Conservation (phyloP, 1,284 basidiomycete species). For the Lentinula novae-zelandiae region DNA sequence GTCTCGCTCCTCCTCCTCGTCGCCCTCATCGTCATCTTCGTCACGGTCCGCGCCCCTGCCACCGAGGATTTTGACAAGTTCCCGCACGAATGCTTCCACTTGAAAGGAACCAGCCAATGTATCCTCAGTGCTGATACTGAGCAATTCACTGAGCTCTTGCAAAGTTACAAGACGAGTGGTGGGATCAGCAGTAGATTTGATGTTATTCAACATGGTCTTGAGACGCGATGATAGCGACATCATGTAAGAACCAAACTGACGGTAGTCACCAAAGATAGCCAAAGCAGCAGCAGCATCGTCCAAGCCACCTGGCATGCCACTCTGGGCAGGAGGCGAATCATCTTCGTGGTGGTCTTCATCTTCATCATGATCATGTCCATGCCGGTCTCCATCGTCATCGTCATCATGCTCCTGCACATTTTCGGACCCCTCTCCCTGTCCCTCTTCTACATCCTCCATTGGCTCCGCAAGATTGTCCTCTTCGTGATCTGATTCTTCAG, state of each 20-base stretch:
- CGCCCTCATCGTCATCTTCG: slow-evolving; percentile 55
- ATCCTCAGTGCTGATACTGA: slow-evolving; percentile 97
- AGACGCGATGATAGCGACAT: slow-evolving; percentile 81
- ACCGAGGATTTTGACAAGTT: slow-evolving; percentile 89
- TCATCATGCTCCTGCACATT: slow-evolving; percentile 36
- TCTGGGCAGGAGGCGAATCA: slow-evolving; percentile 19
- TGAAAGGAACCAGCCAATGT: slow-evolving; percentile 94
- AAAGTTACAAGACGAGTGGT: slow-evolving; percentile 85
- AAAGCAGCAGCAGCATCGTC: slow-evolving; percentile 76
- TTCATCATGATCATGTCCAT: slow-evolving; percentile 36
- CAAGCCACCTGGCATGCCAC: slow-evolving; percentile 46
- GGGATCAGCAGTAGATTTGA: slow-evolving; percentile 78
- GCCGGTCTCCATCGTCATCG: slow-evolving; percentile 29
- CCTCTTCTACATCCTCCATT: slow-evolving; percentile 34
- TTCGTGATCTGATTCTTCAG: slow-evolving; percentile 47
- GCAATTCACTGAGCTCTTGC: slow-evolving; percentile 91
- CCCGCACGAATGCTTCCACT: slow-evolving; percentile 86
- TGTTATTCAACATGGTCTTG: slow-evolving; percentile 86
- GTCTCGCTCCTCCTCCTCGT: slow-evolving; percentile 59
- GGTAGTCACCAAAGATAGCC: slow-evolving; percentile 82
- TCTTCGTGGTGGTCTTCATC: slow-evolving; percentile 41
- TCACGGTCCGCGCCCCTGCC: slow-evolving; percentile 75
- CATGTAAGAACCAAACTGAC: slow-evolving; percentile 88
- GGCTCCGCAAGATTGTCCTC: slow-evolving; percentile 42
- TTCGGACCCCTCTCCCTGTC: slow-evolving; percentile 45